These are phyloP conservation scores for Phytophthora tubulina DNA, from an alignment of 352 stramenopile genomes.

Conservation along the genomic window DNA sequence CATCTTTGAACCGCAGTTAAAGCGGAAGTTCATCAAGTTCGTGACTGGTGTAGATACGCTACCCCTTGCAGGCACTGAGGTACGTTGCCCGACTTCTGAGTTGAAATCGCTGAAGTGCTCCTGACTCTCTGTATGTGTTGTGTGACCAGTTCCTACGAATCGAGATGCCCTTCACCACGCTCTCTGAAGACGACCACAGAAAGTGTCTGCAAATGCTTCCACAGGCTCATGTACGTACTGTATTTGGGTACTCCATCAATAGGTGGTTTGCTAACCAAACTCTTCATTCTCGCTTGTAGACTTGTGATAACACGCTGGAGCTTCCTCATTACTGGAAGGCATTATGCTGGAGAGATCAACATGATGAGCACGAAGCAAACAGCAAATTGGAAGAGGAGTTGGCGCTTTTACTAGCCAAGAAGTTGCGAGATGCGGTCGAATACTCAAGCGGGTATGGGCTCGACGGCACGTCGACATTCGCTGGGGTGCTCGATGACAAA, in stretches of 20 bases:
- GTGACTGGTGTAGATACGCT: conserved; percentile 77
- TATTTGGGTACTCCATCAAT: neutral
- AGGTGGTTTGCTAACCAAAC: neutral
- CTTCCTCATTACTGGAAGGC: conserved; percentile 82
- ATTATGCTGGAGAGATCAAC: conserved; percentile 59
- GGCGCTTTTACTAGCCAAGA: conserved; percentile 52
- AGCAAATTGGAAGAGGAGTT: conserved; percentile 55
- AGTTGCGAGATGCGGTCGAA: conserved; percentile 62
- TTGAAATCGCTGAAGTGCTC: neutral
- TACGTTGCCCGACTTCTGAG: conserved; percentile 28
- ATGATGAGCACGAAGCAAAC: conserved; percentile 39
- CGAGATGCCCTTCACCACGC: conserved; percentile 73
- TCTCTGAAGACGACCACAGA: conserved; percentile 50
- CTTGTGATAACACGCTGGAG: conserved; percentile 80
- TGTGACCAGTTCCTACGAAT: conserved; percentile 72
- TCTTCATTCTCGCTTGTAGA: conserved; percentile 43
- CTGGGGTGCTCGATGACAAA: conserved; percentile 32
- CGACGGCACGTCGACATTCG: conserved; percentile 52
- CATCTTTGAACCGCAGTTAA: conserved; percentile 55
- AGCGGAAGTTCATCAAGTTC: conserved; percentile 80
- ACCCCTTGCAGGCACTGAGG: conserved; percentile 70
- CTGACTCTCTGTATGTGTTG: conserved; percentile 4
- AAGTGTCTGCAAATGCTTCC: conserved; percentile 73
- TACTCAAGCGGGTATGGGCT: conserved; percentile 78
- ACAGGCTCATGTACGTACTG: conserved; percentile 69